Base-by-base conservation (phyloP, 805 yeast species). In the Komagataella pseudopastoris region DNA sequence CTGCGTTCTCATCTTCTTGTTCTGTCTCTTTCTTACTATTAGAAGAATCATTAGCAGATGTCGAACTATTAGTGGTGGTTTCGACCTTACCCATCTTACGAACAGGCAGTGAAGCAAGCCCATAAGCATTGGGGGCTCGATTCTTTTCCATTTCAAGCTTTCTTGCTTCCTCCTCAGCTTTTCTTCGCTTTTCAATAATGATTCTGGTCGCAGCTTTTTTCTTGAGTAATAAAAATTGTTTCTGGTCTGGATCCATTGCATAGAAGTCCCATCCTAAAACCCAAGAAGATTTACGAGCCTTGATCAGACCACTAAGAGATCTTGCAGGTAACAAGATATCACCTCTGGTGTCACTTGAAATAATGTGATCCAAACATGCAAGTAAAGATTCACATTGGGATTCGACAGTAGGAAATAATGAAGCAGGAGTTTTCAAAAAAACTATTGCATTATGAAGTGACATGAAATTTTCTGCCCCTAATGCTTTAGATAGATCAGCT, bases 361-460 rank as follows among this genome's bases (percentile, higher is more conserved):
- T 60, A 18, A 85, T 76, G 1, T 59, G 57, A 30, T 77, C 72
- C 39, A 90, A 67, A 8, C 71, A 64, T 4, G 63, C 66, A 6
- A 74, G 63, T 1, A 89, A 60, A 6, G 60, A 52, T 51, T 77
- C 79, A 39, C 88, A 82, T 52, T 86, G 90, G 24, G 75, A 80
- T 50, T 80, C 81, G 12, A 86, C 76, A 8, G 73, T 68, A 0
- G 96, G 96, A 61, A 79, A 88, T 14, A 76, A 72, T 2, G 75
- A 73, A 17, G 83, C 66, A 47, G 83, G 65, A 56, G 80, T 80
- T 60, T 83, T 87, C 69, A 89, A 69, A 58, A 88, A 78, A 1
- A 86, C 83, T 53, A 89, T 85, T 3, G 88, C 78, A 64, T 89
- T 90, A 51, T 89, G 77, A 50, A 93, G 75, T 2, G 85, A 81